Evolutionary conservation across 805 yeast species (phyloP).

Genomic region (Candida verbasci): DNA sequence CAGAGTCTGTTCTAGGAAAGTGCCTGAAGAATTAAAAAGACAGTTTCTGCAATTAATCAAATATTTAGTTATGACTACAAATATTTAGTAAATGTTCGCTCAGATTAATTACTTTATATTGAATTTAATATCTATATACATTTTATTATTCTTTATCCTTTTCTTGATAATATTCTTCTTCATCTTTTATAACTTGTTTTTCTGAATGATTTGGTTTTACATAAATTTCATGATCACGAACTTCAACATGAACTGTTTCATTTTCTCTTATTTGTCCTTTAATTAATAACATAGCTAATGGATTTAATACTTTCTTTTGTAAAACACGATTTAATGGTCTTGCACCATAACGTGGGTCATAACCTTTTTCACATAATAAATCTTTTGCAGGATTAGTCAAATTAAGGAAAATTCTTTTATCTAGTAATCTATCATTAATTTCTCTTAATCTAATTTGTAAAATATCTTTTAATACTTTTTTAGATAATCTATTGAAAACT

Average conservation of each 20-base stretch:
- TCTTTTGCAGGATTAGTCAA: constrained; percentile 63
- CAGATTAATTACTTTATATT: not conserved
- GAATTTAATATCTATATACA: constrained; percentile 4
- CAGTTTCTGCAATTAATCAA: no score
- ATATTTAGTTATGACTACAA: no score
- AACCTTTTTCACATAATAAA: constrained; percentile 81
- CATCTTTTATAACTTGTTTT: constrained; percentile 1
- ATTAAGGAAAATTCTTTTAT: constrained; percentile 64
- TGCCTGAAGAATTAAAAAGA: no score
- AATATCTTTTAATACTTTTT: constrained; percentile 66
- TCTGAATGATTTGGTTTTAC: constrained; percentile 32
- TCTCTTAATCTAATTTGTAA: constrained; percentile 83
- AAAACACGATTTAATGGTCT: constrained; percentile 90
- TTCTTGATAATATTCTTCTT: constrained; percentile 3
- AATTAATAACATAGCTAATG: constrained; percentile 76
- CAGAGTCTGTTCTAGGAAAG: no score
- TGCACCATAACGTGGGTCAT: constrained; percentile 91
- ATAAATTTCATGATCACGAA: constrained; percentile 19
- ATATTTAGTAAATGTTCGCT: no score
- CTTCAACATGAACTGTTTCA: constrained; percentile 27
- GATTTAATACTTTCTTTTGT: constrained; percentile 80
- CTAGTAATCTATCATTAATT: constrained; percentile 70
- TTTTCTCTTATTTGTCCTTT: constrained; percentile 64
- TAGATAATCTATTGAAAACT: constrained; percentile 86
- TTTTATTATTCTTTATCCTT: not conserved